Conservation (phyloP, 257 asterid genomes). For the Nicotiana paniculata region DNA sequence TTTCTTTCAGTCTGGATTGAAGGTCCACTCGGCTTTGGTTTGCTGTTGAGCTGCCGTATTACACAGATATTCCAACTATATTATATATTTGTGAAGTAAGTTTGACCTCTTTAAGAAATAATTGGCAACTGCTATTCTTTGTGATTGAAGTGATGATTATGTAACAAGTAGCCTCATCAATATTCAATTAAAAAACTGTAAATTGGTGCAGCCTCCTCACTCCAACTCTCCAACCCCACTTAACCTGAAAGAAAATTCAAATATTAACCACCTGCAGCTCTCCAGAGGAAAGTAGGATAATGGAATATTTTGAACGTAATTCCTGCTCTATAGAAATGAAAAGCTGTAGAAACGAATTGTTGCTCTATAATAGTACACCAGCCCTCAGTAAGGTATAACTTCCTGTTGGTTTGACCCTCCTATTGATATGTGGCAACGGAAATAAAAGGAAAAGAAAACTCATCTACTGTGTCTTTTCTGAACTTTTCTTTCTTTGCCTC, state of each 20-base stretch:
- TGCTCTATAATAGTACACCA: not conserved
- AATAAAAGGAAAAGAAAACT: no score
- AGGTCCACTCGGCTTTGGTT: conserved; percentile 89
- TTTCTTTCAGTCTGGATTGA: conserved; percentile 71
- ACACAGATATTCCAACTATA: conserved; percentile 72
- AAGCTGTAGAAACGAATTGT: not conserved
- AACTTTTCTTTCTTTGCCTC: no score
- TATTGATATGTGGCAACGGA: no score
- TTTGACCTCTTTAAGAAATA: conserved; percentile 17
- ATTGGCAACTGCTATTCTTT: conserved; percentile 1
- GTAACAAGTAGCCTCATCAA: not conserved
- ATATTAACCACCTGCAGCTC: not conserved
- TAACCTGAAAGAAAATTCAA: not conserved
- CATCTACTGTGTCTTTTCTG: no score
- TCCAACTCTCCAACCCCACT: not conserved
- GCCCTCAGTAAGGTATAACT: not conserved
- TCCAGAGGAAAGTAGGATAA: not conserved
- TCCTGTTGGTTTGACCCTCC: no score
- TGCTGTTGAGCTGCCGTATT: conserved; percentile 81
- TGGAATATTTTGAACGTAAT: not conserved
- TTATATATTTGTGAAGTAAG: conserved; percentile 77
- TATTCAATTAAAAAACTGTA: not conserved
- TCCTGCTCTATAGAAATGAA: not conserved
- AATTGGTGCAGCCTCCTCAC: not conserved
- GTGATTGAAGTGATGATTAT: not conserved